Evolutionary conservation across 306 rosid genomes (phyloP), one percentile per base, ranked within the genome.

Genomic region (Spatholobus suberectus): DNA sequence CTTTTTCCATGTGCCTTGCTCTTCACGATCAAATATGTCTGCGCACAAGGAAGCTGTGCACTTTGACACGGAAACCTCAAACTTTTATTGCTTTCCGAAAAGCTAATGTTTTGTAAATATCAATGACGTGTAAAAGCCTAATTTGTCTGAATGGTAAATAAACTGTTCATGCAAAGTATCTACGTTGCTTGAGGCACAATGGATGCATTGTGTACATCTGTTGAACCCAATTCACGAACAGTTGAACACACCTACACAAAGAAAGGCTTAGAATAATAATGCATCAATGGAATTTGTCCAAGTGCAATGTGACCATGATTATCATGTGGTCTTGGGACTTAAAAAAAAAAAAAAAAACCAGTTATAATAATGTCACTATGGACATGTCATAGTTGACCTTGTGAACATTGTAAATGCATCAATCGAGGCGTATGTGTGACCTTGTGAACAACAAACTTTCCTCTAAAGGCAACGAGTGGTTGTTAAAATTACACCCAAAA

Each of bases 1-100:
- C 8, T 6, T 29, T 10, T 14, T 14, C 40, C 41, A 29, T 15
- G 20, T 62, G 3, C 21, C 20, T 26, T 62, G 7, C 65, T 23
- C 35, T 23, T 58, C 65, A 11, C 65, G 9, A 58, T 58, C 34
- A 58, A 58, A 4, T 43, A 29, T 32, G 70, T 63, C 41, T 6
- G 21, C 70, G 43, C 70, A 63, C 70, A 63, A 11, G 35, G 11
- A 68, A 43, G 52, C 34, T 68, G 35, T 70, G 75, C 12, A 23
- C 14, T 43, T 70, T 43, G 75, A 70, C 75, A 40, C 54, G 54
- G 15, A 68, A 68, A 21, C 18, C 52, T 40, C 74, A 21, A 67
- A 40, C 23, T 63, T 63, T 32, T 32, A 6, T 32, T 5, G 32
- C 51, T 68, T 40, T 68, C 29, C 26, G 2, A 5, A 70, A 69